Evolutionary conservation across 306 rosid species (phyloP).

Genomic region (Begonia peltatifolia): DNA sequence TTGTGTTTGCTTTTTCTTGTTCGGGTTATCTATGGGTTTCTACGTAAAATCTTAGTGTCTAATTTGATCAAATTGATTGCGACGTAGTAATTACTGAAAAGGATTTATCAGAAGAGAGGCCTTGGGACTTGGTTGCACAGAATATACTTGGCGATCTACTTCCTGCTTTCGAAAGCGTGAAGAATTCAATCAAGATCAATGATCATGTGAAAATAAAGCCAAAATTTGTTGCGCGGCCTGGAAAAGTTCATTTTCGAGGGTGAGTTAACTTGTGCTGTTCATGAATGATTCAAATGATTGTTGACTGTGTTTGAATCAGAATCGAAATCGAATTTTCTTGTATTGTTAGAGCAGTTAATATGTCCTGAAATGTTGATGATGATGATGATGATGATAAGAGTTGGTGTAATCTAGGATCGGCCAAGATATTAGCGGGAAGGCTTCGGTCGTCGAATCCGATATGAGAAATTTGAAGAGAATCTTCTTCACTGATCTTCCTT

Average conservation of each 20-base stretch:
- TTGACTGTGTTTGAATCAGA: not conserved
- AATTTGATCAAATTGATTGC: no score
- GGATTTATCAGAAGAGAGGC: slow-evolving; percentile 4
- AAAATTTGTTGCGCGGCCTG: slow-evolving; percentile 24
- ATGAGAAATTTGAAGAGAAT: slow-evolving; percentile 11
- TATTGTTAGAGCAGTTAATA: not conserved
- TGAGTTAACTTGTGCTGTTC: not conserved
- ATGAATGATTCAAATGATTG: not conserved
- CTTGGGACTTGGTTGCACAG: slow-evolving; percentile 16
- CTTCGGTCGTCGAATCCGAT: slow-evolving; percentile 6
- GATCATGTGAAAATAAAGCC: slow-evolving; percentile 8
- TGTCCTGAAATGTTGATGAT: not conserved
- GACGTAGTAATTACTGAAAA: slow-evolving; percentile 2
- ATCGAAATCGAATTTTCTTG: not conserved
- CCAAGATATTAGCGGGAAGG: slow-evolving; percentile 8
- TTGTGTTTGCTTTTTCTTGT: no score
- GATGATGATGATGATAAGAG: not conserved
- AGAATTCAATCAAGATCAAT: slow-evolving; percentile 9
- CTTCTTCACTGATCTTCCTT: slow-evolving; percentile 6
- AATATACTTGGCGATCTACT: slow-evolving; percentile 21
- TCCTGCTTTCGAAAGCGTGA: slow-evolving; percentile 12
- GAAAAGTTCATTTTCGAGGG: slow-evolving; percentile 30
- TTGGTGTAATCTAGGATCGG: slow-evolving; percentile 12
- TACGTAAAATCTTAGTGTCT: no score
- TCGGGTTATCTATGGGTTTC: no score